Percentiles rank a stretch among this genome's conserved stretches.
Conservation (phyloP, 352 stramenopile genomes). For the Pythium dissotocum region DNA sequence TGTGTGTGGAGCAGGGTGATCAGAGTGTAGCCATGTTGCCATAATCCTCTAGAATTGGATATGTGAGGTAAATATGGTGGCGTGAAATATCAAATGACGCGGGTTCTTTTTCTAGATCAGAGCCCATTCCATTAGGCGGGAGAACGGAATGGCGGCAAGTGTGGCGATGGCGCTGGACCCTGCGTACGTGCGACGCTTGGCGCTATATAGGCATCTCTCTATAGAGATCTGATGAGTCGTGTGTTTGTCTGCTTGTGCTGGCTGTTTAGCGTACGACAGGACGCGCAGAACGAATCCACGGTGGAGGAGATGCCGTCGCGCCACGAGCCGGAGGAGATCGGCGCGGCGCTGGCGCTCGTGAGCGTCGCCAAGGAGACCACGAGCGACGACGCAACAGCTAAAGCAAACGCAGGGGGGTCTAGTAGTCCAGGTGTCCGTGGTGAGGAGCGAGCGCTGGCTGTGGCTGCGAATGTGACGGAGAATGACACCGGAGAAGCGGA, state of each 20-base stretch:
- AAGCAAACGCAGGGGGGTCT: too few relatives aligned
- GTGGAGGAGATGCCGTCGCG: neutral
- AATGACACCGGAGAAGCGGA: neutral
- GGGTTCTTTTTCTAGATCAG: neutral
- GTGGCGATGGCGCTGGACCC: conserved; percentile 28
- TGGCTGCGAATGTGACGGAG: neutral
- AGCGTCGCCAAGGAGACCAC: neutral
- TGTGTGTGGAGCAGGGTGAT: conserved; percentile 24
- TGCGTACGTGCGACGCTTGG: conserved; percentile 14
- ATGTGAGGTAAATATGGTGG: neutral
- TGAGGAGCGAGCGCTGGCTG: neutral
- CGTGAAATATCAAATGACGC: neutral
- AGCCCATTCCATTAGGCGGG: neutral
- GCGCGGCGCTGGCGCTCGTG: conserved; percentile 5
- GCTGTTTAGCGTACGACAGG: neutral
- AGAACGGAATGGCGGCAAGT: conserved; percentile 33
- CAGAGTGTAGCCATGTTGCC: conserved; percentile 12
- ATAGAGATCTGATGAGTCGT: neutral
- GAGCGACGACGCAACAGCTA: neutral
- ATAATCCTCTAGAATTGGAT: neutral
- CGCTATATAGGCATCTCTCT: neutral
- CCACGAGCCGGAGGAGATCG: neutral
- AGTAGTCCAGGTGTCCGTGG: neutral
- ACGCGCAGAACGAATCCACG: neutral
- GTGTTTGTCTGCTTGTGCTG: neutral